These are phyloP conservation scores for Raddia distichophylla DNA, from an alignment of 176 grass and related monocot genomes.

Conservation along the genomic window DNA sequence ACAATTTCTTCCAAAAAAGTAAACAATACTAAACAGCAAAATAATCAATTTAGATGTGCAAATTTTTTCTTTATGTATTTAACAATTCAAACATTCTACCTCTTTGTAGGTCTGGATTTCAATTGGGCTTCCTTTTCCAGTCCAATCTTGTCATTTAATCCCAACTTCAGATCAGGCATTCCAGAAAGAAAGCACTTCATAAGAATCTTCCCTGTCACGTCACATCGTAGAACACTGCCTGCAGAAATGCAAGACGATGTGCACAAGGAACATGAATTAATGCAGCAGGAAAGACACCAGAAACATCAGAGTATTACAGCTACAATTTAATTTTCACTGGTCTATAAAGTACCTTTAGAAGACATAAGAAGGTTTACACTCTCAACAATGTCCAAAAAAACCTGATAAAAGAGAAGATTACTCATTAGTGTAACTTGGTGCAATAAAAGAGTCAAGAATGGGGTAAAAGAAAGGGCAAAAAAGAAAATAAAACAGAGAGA, in stretches of 20 bases:
- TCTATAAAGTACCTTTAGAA: slow-evolving; percentile 80
- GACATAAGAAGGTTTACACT: slow-evolving; percentile 99
- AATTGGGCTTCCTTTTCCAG: slow-evolving; percentile 97
- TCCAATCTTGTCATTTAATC: slow-evolving; percentile 99
- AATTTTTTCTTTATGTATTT: slow-evolving; percentile 1
- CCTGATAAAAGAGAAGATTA: slow-evolving; percentile 57
- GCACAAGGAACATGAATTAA: slow-evolving; percentile 27
- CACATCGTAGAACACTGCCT: slow-evolving; percentile 98
- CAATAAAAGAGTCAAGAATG: not conserved
- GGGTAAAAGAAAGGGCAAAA: slow-evolving; percentile 19
- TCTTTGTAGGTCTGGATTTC: slow-evolving; percentile 94
- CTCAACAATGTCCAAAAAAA: slow-evolving; percentile 99
- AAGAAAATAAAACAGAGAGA: not conserved
- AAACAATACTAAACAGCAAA: slow-evolving; percentile 37
- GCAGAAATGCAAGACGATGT: slow-evolving; percentile 36
- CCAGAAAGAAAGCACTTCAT: slow-evolving; percentile 99
- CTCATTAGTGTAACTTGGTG: slow-evolving; percentile 25
- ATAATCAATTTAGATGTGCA: not conserved
- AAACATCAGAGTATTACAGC: not conserved
- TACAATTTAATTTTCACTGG: not conserved
- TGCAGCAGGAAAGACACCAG: slow-evolving; percentile 11
- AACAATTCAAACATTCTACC: slow-evolving; percentile 47
- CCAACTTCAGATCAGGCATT: slow-evolving; percentile 97
- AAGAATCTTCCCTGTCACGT: slow-evolving; percentile 97
- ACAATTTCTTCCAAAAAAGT: not conserved